These are phyloP conservation scores for Pseudonitzschia pungens DNA, from an alignment of 108 stramenopile genomes.

Conservation along the genomic window DNA sequence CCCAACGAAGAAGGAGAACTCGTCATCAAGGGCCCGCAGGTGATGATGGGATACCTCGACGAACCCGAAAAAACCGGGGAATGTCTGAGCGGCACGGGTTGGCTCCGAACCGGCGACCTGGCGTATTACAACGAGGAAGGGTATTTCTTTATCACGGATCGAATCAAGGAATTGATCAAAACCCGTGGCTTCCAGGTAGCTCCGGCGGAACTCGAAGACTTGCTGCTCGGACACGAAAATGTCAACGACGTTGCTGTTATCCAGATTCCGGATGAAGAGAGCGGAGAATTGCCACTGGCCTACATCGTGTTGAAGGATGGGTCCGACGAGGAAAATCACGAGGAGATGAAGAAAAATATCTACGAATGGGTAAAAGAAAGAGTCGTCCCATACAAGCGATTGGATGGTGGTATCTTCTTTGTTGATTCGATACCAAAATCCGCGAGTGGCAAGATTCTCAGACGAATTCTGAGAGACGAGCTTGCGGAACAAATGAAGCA, in stretches of 20 bases:
- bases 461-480: constrained; percentile 72
- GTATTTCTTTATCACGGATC: constrained; percentile 84
- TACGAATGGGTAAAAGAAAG: constrained; percentile 80
- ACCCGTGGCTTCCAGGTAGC: constrained; percentile 91
- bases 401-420: constrained; percentile 84
- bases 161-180: constrained; percentile 95
- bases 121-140: constrained; percentile 88
- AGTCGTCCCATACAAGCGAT: constrained; percentile 84
- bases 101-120: constrained; percentile 88
- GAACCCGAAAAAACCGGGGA: constrained; percentile 77
- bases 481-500: constrained; percentile 14
- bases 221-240: constrained; percentile 72
- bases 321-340: constrained; percentile 19
- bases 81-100: constrained; percentile 73
- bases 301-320: constrained; percentile 69
- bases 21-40: constrained; percentile 75
- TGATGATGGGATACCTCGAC: constrained; percentile 88
- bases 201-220: constrained; percentile 93
- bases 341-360: constrained; percentile 57
- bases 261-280: constrained; percentile 70
- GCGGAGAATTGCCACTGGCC: constrained; percentile 88
- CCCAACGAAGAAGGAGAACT: constrained; percentile 83
- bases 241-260: constrained; percentile 90
- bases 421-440: constrained; percentile 86
- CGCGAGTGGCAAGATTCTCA: constrained; percentile 88